Conservation (phyloP, 1,284 basidiomycete species). For the Paramarasmius palmivorus region DNA sequence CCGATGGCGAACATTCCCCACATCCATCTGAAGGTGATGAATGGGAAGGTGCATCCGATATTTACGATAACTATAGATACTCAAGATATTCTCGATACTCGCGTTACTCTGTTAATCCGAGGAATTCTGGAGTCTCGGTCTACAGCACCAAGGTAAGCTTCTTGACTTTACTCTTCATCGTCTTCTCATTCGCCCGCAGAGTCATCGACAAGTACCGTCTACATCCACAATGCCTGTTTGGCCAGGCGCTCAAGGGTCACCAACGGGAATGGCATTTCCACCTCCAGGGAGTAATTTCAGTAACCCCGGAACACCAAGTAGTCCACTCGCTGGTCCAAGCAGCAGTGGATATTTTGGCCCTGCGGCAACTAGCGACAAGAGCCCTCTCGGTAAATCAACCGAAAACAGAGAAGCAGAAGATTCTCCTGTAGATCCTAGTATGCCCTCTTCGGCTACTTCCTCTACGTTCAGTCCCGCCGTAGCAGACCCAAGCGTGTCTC, state of each 20-base stretch:
- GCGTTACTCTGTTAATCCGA: neutral
- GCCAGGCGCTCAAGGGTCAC: neutral
- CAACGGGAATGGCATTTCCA: neutral
- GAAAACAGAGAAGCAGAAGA: neutral
- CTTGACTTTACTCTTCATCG: neutral
- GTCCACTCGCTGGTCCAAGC: too few species aligned
- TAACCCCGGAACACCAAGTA: neutral
- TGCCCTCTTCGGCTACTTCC: neutral
- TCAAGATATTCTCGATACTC: conserved; percentile 9
- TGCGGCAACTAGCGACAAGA: neutral
- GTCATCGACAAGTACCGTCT: conserved; percentile 4
- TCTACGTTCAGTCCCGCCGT: neutral
- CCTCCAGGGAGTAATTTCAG: neutral
- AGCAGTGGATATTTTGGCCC: too few species aligned
- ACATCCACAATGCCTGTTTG: conserved; percentile 10
- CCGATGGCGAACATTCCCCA: neutral
- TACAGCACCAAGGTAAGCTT: conserved; percentile 4
- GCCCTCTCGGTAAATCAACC: neutral
- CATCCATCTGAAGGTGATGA: conserved; percentile 6
- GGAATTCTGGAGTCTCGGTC: neutral
- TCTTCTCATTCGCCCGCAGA: neutral
- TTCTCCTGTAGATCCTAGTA: neutral
- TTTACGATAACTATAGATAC: conserved; percentile 17
- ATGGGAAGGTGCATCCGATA: conserved; percentile 19
- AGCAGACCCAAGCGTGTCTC: neutral